These are phyloP conservation scores for Fonsecaea multimorphosa DNA, from an alignment of 2,329 filamentous ascomycete genomes.

Conservation along the genomic window DNA sequence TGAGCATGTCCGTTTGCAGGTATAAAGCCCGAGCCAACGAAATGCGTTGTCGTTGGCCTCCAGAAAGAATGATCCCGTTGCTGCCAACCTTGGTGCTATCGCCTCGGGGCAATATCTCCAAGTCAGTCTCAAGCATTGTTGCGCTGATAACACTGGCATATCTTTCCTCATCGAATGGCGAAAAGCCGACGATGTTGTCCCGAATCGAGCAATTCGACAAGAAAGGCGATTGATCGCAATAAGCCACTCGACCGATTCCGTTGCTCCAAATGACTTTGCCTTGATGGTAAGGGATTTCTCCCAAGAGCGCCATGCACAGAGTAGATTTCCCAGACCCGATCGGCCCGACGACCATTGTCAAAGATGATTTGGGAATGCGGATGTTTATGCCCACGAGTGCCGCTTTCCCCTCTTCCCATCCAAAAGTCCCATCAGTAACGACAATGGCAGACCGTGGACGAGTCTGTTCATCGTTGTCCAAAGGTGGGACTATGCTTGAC, in stretches of 20 bases:
- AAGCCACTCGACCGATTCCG: not conserved
- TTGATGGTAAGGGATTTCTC: not conserved
- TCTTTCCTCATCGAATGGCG: slow-evolving; percentile 69
- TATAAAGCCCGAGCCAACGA: slow-evolving; percentile 81
- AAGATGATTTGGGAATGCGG: not conserved
- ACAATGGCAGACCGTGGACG: not conserved
- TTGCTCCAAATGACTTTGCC: not conserved
- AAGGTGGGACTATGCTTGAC: too few species aligned
- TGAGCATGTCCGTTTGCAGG: slow-evolving; percentile 74
- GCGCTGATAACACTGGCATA: slow-evolving; percentile 73
- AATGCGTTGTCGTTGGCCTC: slow-evolving; percentile 81
- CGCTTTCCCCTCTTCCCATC: not conserved
- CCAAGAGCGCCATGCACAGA: not conserved
- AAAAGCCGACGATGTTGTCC: slow-evolving; percentile 78
- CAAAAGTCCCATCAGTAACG: not conserved
- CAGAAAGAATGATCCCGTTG: slow-evolving; percentile 82
- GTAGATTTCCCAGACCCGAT: slow-evolving; percentile 4
- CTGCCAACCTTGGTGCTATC: slow-evolving; percentile 81
- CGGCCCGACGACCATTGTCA: not conserved
- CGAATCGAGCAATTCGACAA: slow-evolving; percentile 80
- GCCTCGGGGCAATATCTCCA: slow-evolving; percentile 75
- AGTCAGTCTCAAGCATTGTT: slow-evolving; percentile 75
- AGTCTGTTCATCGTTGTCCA: not conserved
- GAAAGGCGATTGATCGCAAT: slow-evolving; percentile 69
- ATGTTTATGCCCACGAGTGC: not conserved